Evolutionary conservation across 2,329 filamentous ascomycete genomes (phyloP).

Genomic region (Aureobasidium sp.): DNA sequence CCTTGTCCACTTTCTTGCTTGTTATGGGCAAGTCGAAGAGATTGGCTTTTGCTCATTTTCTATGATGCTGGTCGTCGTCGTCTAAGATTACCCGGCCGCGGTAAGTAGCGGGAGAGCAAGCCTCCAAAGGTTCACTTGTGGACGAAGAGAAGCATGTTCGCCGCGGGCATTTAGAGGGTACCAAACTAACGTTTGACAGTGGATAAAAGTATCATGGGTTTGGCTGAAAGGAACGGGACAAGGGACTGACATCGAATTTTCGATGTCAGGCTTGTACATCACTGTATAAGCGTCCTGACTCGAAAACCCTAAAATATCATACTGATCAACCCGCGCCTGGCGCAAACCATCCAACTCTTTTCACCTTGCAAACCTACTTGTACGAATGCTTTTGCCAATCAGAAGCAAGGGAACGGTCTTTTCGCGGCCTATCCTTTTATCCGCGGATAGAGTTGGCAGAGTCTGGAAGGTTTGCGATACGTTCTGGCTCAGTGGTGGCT

Average conservation of each 20-base stretch:
- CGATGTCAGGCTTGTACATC: neutral
- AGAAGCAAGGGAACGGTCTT: neutral
- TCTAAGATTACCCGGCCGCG: neutral
- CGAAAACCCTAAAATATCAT: neutral
- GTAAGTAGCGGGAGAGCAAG: neutral
- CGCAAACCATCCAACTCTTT: neutral
- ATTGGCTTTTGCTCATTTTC: neutral
- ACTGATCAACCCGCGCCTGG: neutral
- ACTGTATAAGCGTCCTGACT: neutral
- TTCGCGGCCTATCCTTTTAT: neutral
- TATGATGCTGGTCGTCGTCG: neutral
- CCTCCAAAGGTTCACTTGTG: neutral
- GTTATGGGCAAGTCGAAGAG: neutral
- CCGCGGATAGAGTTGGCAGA: neutral
- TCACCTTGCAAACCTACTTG: neutral
- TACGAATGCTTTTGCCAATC: neutral
- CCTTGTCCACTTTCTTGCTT: neutral
- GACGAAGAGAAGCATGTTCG: neutral
- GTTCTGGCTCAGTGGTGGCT: neutral
- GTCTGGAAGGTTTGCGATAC: neutral
- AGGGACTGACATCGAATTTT: neutral
- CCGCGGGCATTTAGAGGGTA: neutral
- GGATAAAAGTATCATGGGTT: neutral
- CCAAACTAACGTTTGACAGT: slow-evolving; percentile 1
- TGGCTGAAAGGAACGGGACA: neutral